A percentile compares a stretch with the other conserved stretches of the same genome.
Evolutionary conservation across 768 basidiomycete species (phyloP).

Genomic region (Mycena epipterygia): DNA sequence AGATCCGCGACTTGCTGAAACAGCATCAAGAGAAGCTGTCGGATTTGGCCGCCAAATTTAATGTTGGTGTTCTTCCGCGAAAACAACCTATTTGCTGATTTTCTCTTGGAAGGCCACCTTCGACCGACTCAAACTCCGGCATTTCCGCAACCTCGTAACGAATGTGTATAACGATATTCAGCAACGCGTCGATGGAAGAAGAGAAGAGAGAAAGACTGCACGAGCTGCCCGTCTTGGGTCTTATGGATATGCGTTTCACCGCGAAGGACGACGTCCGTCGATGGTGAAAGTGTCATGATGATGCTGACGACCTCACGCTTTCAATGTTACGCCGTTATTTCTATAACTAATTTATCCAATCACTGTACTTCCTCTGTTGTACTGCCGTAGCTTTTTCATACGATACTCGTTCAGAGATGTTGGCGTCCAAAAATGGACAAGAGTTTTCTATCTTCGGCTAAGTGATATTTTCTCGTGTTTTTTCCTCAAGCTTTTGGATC

Average conservation of each 20-base stretch:
- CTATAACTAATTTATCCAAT: neutral
- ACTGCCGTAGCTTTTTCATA: neutral
- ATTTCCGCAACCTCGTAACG: neutral
- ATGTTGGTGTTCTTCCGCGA: constrained; percentile 10
- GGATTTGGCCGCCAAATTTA: constrained; percentile 33
- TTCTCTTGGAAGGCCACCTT: constrained; percentile 16
- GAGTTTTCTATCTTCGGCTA: neutral
- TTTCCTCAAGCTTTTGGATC: neutral
- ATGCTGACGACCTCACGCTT: constrained; percentile 5
- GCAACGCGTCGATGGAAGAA: constrained; percentile 1
- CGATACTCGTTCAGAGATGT: too few relatives aligned
- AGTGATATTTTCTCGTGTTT: neutral
- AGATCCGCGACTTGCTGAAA: constrained; percentile 18
- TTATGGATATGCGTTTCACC: constrained; percentile 9
- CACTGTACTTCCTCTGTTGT: constrained; percentile 9
- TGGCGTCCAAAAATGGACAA: neutral
- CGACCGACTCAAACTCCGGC: constrained; percentile 24
- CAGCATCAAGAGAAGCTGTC: constrained; percentile 29
- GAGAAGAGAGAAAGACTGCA: constrained; percentile 19
- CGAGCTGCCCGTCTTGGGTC: constrained; percentile 14
- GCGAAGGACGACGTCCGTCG: constrained; percentile 13
- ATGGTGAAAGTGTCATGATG: constrained; percentile 25
- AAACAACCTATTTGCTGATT: neutral
- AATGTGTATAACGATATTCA: constrained; percentile 17
- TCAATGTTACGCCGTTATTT: neutral